Base-by-base conservation (phyloP, 495 filamentous ascomycete genomes). In the Penicillium paradoxum region DNA sequence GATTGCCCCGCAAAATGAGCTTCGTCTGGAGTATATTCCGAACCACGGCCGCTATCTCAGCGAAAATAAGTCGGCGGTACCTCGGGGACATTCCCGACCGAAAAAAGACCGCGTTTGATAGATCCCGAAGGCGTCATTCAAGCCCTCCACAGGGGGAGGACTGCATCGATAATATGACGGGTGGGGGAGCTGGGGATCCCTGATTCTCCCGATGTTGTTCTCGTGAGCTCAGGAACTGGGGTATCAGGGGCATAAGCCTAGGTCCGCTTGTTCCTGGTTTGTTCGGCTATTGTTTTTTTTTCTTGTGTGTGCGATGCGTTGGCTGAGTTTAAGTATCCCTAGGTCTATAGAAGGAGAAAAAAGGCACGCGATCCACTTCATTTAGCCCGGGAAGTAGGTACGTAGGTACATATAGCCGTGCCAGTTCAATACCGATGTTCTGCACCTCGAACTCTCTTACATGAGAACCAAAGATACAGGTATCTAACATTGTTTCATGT, bases 201-300 rank as follows among this genome's bases (percentile, higher is more conserved):
- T 70, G 54, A 42, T 45, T 67, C 53, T 54, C 63, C 67, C 67
- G 67, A 68, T 55, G 52, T 33, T 52, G 52, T 68, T 66, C 56
- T 67, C 65, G 67, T 65, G 45, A 42, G 39, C 15, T 27, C 22
- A 29, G n/a, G 34, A 39, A 38, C 22, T 39, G 33, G 22, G 22
- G 46, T 41, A 51, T 30, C 1, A 25, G 18, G 36, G 25, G 32
- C n/a, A n/a, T n/a, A n/a, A n/a, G n/a, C n/a, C n/a, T n/a, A n/a
- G n/a, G n/a, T n/a, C n/a, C n/a, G n/a, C n/a, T n/a, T n/a, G n/a
- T n/a, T 34, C 29, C 29, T 32, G 29, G 17, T 18, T 45, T 45
- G 7, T 33, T 27, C 9, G 18, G 6, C 25, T 21, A 25, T 17
- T 15, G 2, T 18, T 14, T 7, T 24, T 37, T 14, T n/a, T 48